phyloP scores from a whole-genome alignment of 2,329 filamentous ascomycete genomes.

The Sporothrix globosa region DNA sequence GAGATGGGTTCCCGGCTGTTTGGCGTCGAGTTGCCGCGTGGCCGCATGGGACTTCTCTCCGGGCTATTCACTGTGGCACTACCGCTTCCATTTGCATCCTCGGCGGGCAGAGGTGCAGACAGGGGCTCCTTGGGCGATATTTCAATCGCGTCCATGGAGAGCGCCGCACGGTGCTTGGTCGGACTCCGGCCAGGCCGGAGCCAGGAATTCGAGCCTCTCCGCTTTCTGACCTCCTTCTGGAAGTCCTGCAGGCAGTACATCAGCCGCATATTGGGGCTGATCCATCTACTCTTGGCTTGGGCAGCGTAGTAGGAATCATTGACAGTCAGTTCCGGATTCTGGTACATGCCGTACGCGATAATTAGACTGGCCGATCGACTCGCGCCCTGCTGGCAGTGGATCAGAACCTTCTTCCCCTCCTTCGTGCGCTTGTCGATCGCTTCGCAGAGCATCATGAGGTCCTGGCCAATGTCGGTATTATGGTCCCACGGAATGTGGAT shows the following conservation, averaged over 20 bases:
- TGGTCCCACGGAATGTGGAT: slow-evolving; percentile 88
- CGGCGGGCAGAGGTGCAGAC: slow-evolving; percentile 63
- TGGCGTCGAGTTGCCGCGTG: slow-evolving; percentile 59
- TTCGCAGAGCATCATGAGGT: slow-evolving; percentile 75
- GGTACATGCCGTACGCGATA: slow-evolving; percentile 82
- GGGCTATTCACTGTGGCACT: slow-evolving; percentile 42
- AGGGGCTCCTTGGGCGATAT: slow-evolving; percentile 58
- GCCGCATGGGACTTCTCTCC: slow-evolving; percentile 51
- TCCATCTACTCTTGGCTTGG: slow-evolving; percentile 81
- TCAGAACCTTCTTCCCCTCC: slow-evolving; percentile 75
- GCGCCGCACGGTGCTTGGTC: slow-evolving; percentile 62
- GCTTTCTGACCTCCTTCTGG: slow-evolving; percentile 63
- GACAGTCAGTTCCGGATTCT: slow-evolving; percentile 73
- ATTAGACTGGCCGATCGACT: slow-evolving; percentile 84
- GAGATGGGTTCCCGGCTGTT: slow-evolving; percentile 54
- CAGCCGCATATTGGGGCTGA: slow-evolving; percentile 88
- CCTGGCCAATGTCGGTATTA: slow-evolving; percentile 80
- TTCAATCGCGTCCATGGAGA: slow-evolving; percentile 63
- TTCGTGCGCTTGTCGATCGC: slow-evolving; percentile 72
- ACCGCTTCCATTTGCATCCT: slow-evolving; percentile 51
- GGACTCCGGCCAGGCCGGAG: slow-evolving; percentile 58
- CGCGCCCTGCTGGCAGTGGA: slow-evolving; percentile 85
- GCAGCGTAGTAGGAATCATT: slow-evolving; percentile 83
- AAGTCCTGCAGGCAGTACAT: slow-evolving; percentile 90
- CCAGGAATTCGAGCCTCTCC: slow-evolving; percentile 53